Percentiles rank a stretch among this genome's conserved stretches.
Conservation (phyloP, 1,284 basidiomycete species). For the Ceratorhiza oryzae-sativae region DNA sequence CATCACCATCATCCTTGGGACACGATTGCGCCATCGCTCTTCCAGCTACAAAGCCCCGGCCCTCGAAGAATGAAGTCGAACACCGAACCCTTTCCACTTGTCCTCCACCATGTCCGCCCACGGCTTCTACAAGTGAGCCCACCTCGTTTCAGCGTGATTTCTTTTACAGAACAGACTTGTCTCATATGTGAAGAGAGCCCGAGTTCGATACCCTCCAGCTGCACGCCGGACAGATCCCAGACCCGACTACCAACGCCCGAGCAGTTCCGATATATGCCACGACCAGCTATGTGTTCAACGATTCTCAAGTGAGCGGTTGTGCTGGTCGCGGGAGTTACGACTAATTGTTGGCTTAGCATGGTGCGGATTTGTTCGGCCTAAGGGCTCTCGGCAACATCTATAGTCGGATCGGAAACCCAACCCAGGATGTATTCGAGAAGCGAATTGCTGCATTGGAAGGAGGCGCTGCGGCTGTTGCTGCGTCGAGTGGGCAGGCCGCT, state of each 20-base stretch:
- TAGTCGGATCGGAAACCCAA: constrained; percentile 79
- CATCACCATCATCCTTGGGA: not conserved
- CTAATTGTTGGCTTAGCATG: constrained; percentile 61
- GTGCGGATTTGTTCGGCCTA: constrained; percentile 81
- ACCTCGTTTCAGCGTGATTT: not conserved
- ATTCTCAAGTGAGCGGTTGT: constrained; percentile 59
- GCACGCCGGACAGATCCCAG: constrained; percentile 75
- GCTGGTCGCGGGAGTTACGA: not conserved
- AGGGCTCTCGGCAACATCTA: constrained; percentile 77
- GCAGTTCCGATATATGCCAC: constrained; percentile 85
- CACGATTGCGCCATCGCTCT: constrained; percentile 33
- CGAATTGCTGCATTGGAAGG: constrained; percentile 85
- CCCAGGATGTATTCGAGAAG: constrained; percentile 86
- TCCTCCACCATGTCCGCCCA: constrained; percentile 9
- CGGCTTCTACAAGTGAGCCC: constrained; percentile 29
- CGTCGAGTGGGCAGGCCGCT: constrained; percentile 80
- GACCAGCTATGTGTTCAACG: constrained; percentile 81
- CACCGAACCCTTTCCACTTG: not conserved
- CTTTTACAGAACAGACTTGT: not conserved
- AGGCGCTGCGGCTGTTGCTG: constrained; percentile 79
- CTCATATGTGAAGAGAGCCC: constrained; percentile 56
- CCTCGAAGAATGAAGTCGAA: not conserved
- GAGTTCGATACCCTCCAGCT: constrained; percentile 86
- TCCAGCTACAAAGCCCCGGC: not conserved
- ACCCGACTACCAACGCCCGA: constrained; percentile 56